Base-by-base conservation (phyloP, 108 stramenopile genomes). In the Skeletonema potamos region DNA sequence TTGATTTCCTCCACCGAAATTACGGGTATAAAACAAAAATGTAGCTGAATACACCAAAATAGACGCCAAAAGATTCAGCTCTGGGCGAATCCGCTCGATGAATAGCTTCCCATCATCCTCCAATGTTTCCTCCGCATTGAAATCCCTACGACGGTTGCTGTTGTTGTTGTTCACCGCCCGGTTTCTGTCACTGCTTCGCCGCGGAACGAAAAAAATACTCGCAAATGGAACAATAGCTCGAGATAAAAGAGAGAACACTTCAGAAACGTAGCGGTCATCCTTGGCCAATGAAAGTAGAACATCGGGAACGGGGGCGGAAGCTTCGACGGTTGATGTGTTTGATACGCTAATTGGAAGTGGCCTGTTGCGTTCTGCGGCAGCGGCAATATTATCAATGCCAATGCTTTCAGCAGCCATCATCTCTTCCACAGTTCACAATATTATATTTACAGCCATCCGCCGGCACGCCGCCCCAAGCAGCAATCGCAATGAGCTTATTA, bases 271-370 rank as follows among this genome's bases (percentile, higher is more conserved):
- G 26, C 78, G 78, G 64, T 68, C 68, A 29, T 74, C 73, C 44
- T 79, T 79, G 36, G 78, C 78, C n/a, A 69, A 37, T 4, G 78
- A 79, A 22, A 79, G 67, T n/a, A 79, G 66, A 39, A 74, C 59
- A 37, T 79, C 78, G 39, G 78, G 68, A 24, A 74, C 62, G 5
- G 78, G 73, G 3, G 78, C 78, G 17, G 48, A 51, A 24, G 48
- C 48, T 22, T 51, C 48, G 48, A 18, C 48, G 22, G 20, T 1
- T 41, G 15, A 15, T 51, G 20, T 10, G 8, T 24, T 24, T 24
- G 48, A 22, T 22, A 1, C 8, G 48, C 22, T n/a, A 24, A 7
- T 22, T 4, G 58, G 32, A 8, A 61, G 4, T 27, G 68, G 11
- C 54, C 27, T 58, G 57, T 5, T 61, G 30, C n/a, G 2, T 4